Evolutionary conservation across 306 rosid genomes (phyloP), one percentile per base, ranked within the genome.

Genomic region (Delonix regia): DNA sequence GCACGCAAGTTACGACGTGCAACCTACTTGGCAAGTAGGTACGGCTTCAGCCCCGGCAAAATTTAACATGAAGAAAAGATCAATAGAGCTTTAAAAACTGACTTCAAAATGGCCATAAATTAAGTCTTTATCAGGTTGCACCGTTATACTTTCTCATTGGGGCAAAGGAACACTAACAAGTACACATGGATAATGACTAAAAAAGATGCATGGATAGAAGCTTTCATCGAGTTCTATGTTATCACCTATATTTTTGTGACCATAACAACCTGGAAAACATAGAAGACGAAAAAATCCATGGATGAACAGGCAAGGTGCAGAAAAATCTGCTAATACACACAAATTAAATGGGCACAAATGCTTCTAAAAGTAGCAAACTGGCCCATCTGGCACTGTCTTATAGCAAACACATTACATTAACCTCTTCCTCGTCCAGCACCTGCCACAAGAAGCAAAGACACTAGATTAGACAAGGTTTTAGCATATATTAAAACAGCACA

Each of bases 361-460:
- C 90, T 85, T 79, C 74, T 56, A 88, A 81, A 85, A 79, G 73
- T 75, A 74, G 91, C 87, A 83, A 67, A 74, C 75, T 73, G 66
- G 79, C 78, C 83, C 84, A 80, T 80, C 14, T 19, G 47, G 12
- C 38, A 67, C 73, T 42, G 75, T 65, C 75, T 60, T 78, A 72
- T 18, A 9, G 60, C 73, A 76, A n/a, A n/a, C 69, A 55, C 73
- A 38, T 39, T 36, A 60, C 73, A 85, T 87, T 80, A 91, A 64
- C 89, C 96, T 69, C 96, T 88, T 45, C 95, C 93, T 59, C 95
- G 83, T 19, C 95, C 95, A 78, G 83, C 85, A 82, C 89, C 88
- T 87, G 80, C 71, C 22, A 69, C 28, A 69, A 60, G 16, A 76
- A 61, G 48, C 10, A 68, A 55, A 62, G 67, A 64, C 34, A 63